Evolutionary conservation across 495 filamentous ascomycete genomes (phyloP).

Genomic region (Lepidopterella palustris): DNA sequence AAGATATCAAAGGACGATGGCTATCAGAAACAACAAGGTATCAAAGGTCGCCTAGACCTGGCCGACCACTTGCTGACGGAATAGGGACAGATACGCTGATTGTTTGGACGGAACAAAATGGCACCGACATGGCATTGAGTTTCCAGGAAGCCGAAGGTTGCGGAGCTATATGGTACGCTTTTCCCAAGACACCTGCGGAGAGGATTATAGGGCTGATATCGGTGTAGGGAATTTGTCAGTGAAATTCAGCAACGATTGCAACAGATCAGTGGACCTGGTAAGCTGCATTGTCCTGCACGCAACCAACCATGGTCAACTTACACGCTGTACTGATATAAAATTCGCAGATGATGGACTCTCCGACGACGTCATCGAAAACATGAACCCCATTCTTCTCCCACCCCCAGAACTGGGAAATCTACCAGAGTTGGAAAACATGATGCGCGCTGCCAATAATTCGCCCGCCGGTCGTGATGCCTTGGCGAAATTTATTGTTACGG

Average conservation of each 20-base stretch:
- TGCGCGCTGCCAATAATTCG: slow-evolving; percentile 67
- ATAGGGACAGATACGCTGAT: slow-evolving; percentile 75
- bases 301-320: neutral
- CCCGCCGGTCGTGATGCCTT: slow-evolving; percentile 79
- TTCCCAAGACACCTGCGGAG: neutral
- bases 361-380: slow-evolving; percentile 71
- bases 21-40: slow-evolving; percentile 98
- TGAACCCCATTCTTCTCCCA: slow-evolving; percentile 66
- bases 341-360: slow-evolving; percentile 76
- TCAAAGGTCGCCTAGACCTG: slow-evolving; percentile 20
- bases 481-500: slow-evolving; percentile 73
- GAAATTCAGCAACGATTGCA: slow-evolving; percentile 65
- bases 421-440: slow-evolving; percentile 70
- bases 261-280: slow-evolving; percentile 19
- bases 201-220: neutral
- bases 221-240: slow-evolving; percentile 79
- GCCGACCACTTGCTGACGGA: neutral
- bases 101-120: slow-evolving; percentile 87
- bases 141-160: slow-evolving; percentile 98
- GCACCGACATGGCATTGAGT: slow-evolving; percentile 93
- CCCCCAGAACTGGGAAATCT: slow-evolving; percentile 72
- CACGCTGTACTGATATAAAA: neutral
- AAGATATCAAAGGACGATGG: slow-evolving; percentile 90
- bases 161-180: slow-evolving; percentile 73
- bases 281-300: neutral